Conservation (phyloP, 192 early-diverging fungal species). For the Backusella parvicylindrica region DNA sequence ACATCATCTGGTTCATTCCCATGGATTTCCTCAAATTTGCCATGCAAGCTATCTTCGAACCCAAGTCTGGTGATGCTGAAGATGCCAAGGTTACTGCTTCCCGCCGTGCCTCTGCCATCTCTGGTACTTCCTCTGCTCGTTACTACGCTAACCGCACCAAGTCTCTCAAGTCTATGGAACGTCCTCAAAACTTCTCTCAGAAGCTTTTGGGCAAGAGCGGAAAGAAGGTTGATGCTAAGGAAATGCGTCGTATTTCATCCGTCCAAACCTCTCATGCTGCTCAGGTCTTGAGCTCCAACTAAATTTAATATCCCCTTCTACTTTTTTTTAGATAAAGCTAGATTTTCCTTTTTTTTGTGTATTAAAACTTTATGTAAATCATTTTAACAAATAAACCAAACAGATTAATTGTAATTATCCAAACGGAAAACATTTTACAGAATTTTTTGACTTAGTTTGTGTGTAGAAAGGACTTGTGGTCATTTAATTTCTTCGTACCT, state of each 20-base stretch:
- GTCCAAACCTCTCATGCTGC: conserved; percentile 46
- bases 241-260: conserved; percentile 72
- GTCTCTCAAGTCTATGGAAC: conserved; percentile 28
- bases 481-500: too few relatives aligned
- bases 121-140: conserved; percentile 33
- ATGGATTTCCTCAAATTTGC: conserved; percentile 77
- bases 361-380: not conserved
- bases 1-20: conserved; percentile 76
- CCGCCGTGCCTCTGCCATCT: conserved; percentile 25
- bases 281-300: conserved; percentile 26
- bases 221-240: conserved; percentile 51
- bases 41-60: conserved; percentile 58
- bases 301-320: not conserved
- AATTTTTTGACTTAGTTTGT: too few relatives aligned
- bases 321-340: conserved; percentile 10
- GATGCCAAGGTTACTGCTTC: conserved; percentile 15
- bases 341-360: not conserved
- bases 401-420: too few relatives aligned
- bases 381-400: not conserved
- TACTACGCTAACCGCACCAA: conserved; percentile 37
- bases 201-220: conserved; percentile 49
- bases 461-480: too few relatives aligned
- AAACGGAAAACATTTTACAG: too few relatives aligned
- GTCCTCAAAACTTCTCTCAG: conserved; percentile 30
- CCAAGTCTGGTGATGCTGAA: conserved; percentile 32